Evolutionary conservation across 1,284 basidiomycete species (phyloP), one percentile per base, ranked within the genome.

Genomic region (Pyrrhoderma noxium): DNA sequence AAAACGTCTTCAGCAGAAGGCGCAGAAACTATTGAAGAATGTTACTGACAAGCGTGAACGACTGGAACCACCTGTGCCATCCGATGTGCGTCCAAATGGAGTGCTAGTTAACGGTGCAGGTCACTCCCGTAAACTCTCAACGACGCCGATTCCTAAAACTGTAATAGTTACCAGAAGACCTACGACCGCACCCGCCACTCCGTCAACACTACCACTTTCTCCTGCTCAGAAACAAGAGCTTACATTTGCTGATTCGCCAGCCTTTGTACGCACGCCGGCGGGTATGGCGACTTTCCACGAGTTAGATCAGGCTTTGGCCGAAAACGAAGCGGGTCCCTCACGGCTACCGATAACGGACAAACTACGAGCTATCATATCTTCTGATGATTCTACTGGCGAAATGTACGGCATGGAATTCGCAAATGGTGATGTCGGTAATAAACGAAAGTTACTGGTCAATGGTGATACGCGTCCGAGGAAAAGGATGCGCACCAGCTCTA

Each of bases 41-140:
- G 83, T 98, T 57, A 89, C 87, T 1, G 95, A 98, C 65, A 81
- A 83, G 57, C 86, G 85, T 61, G 92, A 95, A 58, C 77, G 85
- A 47, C 69, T 71, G 4, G 84, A 84, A 59, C 84, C 82, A 16
- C 63, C 62, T 56, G 80, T 80, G 45, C 80, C 80, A 25, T 61
- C 69, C 42, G 70, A 77, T 55, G 67, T 79, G 14, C 54, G 45
- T 48, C 38, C 49, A 23, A 55, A 45, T 45, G 54, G 34, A 0
- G 59, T 65, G 11, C 63, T 61, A 48, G 34, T 64, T 22, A 71
- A 70, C 45, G 68, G 68, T n/a, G 69, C 70, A 43, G 67, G 68
- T 2, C 57, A 60, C 41, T 22, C 46, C 5, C 57, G 53, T 16
- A 44, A 58, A 8, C 53, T 44, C 31, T 58, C 62, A 13, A 45